These are phyloP conservation scores for Amniculicola lignicola DNA, from an alignment of 495 filamentous ascomycete genomes.

Conservation along the genomic window DNA sequence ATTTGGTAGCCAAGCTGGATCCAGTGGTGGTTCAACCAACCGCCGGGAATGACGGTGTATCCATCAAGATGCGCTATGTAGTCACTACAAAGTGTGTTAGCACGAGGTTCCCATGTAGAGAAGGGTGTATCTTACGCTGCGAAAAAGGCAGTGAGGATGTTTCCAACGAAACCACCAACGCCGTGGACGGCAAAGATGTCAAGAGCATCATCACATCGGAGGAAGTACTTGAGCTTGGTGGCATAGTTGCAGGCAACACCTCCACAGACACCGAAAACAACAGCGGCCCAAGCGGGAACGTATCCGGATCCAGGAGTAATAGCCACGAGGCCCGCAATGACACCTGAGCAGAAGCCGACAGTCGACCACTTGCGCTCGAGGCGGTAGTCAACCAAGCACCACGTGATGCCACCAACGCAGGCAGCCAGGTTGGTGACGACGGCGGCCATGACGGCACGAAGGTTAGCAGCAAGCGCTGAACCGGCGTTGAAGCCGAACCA, in stretches of 20 bases:
- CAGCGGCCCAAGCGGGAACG: slow-evolving; percentile 89
- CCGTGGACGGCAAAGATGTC: slow-evolving; percentile 94
- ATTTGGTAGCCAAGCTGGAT: slow-evolving; percentile 85
- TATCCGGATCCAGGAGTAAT: slow-evolving; percentile 91
- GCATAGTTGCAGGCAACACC: slow-evolving; percentile 88
- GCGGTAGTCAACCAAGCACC: slow-evolving; percentile 92
- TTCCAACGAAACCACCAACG: slow-evolving; percentile 84
- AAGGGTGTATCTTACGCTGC: slow-evolving; percentile 61
- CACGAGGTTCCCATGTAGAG: background rate
- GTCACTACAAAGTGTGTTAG: slow-evolving; percentile 50
- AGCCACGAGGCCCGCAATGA: slow-evolving; percentile 85
- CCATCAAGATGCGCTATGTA: slow-evolving; percentile 91
- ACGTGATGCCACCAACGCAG: slow-evolving; percentile 87
- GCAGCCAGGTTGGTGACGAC: slow-evolving; percentile 72
- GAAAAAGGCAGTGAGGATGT: slow-evolving; percentile 86
- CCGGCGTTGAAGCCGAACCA: slow-evolving; percentile 99
- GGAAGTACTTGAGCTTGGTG: slow-evolving; percentile 90
- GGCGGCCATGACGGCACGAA: slow-evolving; percentile 77
- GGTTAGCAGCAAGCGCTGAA: slow-evolving; percentile 81
- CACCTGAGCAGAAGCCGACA: slow-evolving; percentile 94
- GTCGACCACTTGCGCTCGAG: slow-evolving; percentile 95
- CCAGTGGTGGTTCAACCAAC: slow-evolving; percentile 90
- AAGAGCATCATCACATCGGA: slow-evolving; percentile 82
- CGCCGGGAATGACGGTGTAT: slow-evolving; percentile 64
- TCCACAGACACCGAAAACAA: slow-evolving; percentile 82